Base-by-base conservation (phyloP, 2,329 filamentous ascomycete genomes). In the Zymoseptoria crescenta region DNA sequence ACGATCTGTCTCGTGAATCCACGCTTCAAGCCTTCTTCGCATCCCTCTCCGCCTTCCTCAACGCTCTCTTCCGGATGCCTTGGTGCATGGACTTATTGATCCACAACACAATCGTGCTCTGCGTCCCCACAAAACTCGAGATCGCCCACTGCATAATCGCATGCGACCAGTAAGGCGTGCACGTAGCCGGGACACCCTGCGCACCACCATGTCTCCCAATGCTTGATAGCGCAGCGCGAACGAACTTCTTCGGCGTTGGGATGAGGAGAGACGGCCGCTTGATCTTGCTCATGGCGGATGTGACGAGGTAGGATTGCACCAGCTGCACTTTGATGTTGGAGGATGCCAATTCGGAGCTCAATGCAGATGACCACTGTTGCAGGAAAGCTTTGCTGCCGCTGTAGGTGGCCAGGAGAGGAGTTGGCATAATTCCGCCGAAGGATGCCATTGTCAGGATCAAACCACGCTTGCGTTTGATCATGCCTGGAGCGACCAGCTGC, bases 331-430 rank as follows among this genome's bases (percentile, higher is more conserved):
- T 87, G 49, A 99, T 85, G 59, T 90, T 89, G 68, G 89, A 81
- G 1, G 87, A 84, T 63, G 87, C 84, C 29, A 99, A 82, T 76
- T 99, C 94, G 13, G 87, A 83, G 0, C 87, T 89, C 13, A 99
- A 82, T 9, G 94, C 86, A 5, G 86, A 88, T 65, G 89, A 96
- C 94, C 94, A 99, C 72, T 96, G 87, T 77, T 97, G 93, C 54
- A 99, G 82, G 82, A 99, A 99, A 1, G 94, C 93, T 79, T 99
- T 99, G 83, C 88, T 94, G 65, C 94, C 94, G 51, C 90, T 95
- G 81, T 99, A 99, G 2, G 94, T 97, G 10, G 94, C 94, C 51
- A 99, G 83, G 57, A 94, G 86, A 5, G 95, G 92, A 0, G 91
- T 96, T 7, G 94, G 94, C 62, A 94, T 84, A 76, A 95, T 87